Conservation (phyloP, 176 grass and related monocot species). For the Triticum timopheevii region DNA sequence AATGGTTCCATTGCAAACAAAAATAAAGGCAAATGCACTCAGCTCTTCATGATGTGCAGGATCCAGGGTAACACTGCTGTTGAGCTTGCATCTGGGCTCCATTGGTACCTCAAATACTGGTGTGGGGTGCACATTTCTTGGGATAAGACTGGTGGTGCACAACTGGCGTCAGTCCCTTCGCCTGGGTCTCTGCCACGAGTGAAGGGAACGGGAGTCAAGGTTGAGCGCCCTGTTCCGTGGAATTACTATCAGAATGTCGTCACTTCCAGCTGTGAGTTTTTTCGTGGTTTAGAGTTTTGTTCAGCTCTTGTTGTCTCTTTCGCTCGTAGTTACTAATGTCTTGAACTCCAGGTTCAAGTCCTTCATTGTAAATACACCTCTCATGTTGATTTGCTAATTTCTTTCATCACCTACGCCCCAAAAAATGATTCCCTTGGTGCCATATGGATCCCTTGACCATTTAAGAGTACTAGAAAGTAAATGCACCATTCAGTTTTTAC, state of each 20-base stretch:
- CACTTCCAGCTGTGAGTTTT: slow-evolving; percentile 91
- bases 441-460: no score
- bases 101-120: slow-evolving; percentile 97
- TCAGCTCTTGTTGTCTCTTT: neutral
- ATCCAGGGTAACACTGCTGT: slow-evolving; percentile 82
- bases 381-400: neutral
- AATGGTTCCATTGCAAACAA: neutral
- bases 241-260: slow-evolving; percentile 99
- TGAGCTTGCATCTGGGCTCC: slow-evolving; percentile 83
- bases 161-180: slow-evolving; percentile 55
- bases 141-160: slow-evolving; percentile 90
- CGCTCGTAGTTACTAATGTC: neutral
- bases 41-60: slow-evolving; percentile 38
- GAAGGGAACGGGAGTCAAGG: slow-evolving; percentile 56
- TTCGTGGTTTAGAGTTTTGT: slow-evolving; percentile 19
- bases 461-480: neutral
- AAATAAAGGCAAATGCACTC: slow-evolving; percentile 10
- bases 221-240: slow-evolving; percentile 90
- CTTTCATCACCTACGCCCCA: neutral
- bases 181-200: slow-evolving; percentile 71
- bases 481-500: neutral
- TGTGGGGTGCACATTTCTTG: slow-evolving; percentile 90
- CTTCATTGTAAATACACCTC: neutral
- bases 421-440: neutral
- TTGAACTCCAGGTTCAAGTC: slow-evolving; percentile 1